Evolutionary conservation across 2,329 filamentous ascomycete genomes (phyloP), one percentile per base, ranked within the genome.

Genomic region (Diplocarpon rosae): DNA sequence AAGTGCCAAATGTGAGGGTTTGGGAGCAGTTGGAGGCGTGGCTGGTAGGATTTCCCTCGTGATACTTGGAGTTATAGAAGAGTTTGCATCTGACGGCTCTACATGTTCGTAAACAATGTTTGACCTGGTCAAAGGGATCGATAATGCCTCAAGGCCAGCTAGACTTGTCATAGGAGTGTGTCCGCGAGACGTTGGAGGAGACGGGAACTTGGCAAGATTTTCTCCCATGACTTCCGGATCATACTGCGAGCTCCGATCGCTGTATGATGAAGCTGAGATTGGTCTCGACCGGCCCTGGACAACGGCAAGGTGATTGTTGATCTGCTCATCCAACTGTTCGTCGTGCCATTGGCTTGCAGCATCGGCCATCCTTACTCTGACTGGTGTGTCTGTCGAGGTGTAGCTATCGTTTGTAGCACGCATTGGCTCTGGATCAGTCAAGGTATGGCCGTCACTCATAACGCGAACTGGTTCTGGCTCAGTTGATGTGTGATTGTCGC

Each of bases 161-260:
- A 57, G 39, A 30, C 43, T 52, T 7, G 51, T 42, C 51, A 55
- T 51, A 10, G 58, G 54, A 30, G 55, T 55, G 27, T 57, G 46
- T 43, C 32, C 65, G 57, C 9, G 33, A 15, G 67, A 66, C 0
- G 64, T 64, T 1, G 73, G 73, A 4, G 75, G 74, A 11, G 70
- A 65, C 2, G 74, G 73, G 63, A 77, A 76, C 51, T 69, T 67
- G 13, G 69, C 67, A 39, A 78, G 62, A 53, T 70, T 73, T 45
- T 70, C 66, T 14, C 69, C 69, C 58, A 76, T 66, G 17, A 56
- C 31, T 30, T 71, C 68, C 12, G 59, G 58, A 34, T 74, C 71
- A 49, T 70, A 65, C 50, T 76, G 72, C 9, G 69, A 68, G 45
- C 69, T 69, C 27, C 68, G 66, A 54, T 77, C 73, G 54, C 71